Conservation (phyloP, 2,329 filamentous ascomycete species). For the Epichloe sp. region DNA sequence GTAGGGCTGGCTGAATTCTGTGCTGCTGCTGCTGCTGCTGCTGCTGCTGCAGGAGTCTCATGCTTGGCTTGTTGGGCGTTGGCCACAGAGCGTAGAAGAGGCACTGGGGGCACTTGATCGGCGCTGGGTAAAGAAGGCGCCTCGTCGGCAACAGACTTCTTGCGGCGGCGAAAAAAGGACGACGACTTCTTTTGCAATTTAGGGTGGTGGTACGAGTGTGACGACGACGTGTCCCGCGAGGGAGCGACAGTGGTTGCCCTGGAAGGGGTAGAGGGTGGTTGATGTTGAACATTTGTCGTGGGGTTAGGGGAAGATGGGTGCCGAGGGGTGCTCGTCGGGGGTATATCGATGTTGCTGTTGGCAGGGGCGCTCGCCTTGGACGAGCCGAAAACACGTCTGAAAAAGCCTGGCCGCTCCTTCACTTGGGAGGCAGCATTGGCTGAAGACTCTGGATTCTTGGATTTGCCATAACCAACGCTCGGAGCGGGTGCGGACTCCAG, state of each 20-base stretch:
- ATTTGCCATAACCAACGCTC: slow-evolving; percentile 45
- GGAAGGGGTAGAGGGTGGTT: slow-evolving; percentile 14
- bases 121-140: slow-evolving; percentile 45
- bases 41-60: slow-evolving; percentile 13
- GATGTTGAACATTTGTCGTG: slow-evolving; percentile 28
- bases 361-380: slow-evolving; percentile 35
- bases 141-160: slow-evolving; percentile 73
- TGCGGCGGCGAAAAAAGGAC: slow-evolving; percentile 90
- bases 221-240: slow-evolving; percentile 32
- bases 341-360: background rate
- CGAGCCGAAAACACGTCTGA: slow-evolving; percentile 79
- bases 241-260: slow-evolving; percentile 36
- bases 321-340: slow-evolving; percentile 3
- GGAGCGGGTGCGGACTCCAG: slow-evolving; percentile 44
- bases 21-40: slow-evolving; percentile 1
- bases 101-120: slow-evolving; percentile 27
- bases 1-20: slow-evolving; percentile 44
- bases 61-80: slow-evolving; percentile 18
- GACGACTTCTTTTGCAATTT: slow-evolving; percentile 79
- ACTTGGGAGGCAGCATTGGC: slow-evolving; percentile 28
- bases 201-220: slow-evolving; percentile 34
- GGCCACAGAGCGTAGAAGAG: slow-evolving; percentile 20
- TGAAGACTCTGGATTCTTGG: slow-evolving; percentile 38
- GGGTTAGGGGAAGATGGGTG: slow-evolving; percentile 21
- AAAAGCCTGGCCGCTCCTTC: slow-evolving; percentile 76